These are phyloP conservation scores for Amphichorda felina DNA, from an alignment of 2,329 filamentous ascomycete genomes.

Conservation along the genomic window DNA sequence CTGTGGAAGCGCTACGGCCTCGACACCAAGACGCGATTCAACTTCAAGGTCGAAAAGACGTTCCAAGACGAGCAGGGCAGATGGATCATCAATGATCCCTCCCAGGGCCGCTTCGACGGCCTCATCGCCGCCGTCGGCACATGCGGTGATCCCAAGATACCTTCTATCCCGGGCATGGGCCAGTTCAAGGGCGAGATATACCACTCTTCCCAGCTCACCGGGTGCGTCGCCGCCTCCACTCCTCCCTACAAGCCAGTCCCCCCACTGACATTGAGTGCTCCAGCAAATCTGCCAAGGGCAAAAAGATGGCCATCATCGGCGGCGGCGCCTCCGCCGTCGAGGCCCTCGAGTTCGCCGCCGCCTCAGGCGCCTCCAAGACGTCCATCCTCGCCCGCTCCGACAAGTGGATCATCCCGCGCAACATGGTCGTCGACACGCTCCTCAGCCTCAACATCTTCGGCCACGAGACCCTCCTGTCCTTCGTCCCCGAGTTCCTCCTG, in stretches of 20 bases:
- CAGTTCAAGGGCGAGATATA: constrained; percentile 60
- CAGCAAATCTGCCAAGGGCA: constrained; percentile 57
- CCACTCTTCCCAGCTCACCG: constrained; percentile 66
- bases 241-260: not conserved
- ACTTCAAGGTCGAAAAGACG: constrained; percentile 55
- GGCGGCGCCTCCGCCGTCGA: constrained; percentile 75
- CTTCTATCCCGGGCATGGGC: constrained; percentile 57
- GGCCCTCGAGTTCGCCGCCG: constrained; percentile 66
- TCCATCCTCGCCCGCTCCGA: constrained; percentile 67
- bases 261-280: not conserved
- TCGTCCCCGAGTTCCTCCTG: constrained; percentile 66
- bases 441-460: constrained; percentile 71
- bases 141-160: constrained; percentile 68
- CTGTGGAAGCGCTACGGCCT: constrained; percentile 69
- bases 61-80: constrained; percentile 56
- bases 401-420: constrained; percentile 82
- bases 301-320: constrained; percentile 65
- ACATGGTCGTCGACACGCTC: constrained; percentile 60
- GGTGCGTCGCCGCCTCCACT: constrained; percentile 15
- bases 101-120: constrained; percentile 65
- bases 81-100: constrained; percentile 67
- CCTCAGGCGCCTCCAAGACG: constrained; percentile 53
- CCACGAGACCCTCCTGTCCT: constrained; percentile 62
- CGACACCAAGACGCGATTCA: constrained; percentile 58
- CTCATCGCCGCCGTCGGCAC: constrained; percentile 70